A percentile compares a stretch with the other conserved stretches of the same genome.
Evolutionary conservation across 1,284 basidiomycete genomes (phyloP).

Genomic region (Austropuccinia psidii): DNA sequence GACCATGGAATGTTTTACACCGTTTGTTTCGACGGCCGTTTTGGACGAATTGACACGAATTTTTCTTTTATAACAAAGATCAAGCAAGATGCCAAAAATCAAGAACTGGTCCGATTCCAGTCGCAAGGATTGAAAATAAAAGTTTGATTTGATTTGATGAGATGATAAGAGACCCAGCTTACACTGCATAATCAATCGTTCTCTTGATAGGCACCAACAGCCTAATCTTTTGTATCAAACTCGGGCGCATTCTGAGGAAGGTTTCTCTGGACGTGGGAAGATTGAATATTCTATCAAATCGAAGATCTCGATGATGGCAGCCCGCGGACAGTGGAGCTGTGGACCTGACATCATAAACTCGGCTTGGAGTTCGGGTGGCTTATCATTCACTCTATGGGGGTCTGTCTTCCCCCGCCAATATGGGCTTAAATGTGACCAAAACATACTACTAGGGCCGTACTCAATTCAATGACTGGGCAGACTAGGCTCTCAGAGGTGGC

Average conservation of each 20-base stretch:
- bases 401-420: no score
- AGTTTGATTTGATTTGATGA: constrained; percentile 8
- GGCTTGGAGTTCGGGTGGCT: no score
- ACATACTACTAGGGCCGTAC: no score
- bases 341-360: no score
- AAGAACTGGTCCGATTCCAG: constrained; percentile 7
- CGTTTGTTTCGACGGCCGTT: constrained; percentile 84
- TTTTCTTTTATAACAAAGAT: constrained; percentile 57
- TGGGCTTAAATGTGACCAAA: no score
- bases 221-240: constrained; percentile 51
- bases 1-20: constrained; percentile 93
- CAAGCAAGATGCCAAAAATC: not conserved
- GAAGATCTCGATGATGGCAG: no score
- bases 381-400: no score
- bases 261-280: not conserved
- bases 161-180: constrained; percentile 17
- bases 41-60: constrained; percentile 86
- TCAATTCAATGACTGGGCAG: no score
- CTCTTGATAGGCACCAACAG: constrained; percentile 87
- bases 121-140: not conserved
- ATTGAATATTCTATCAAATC: no score
- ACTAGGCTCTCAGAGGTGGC: no score
- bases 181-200: constrained; percentile 48
- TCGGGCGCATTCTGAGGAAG: constrained; percentile 47
- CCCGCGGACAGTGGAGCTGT: no score